Conservation (phyloP, 2,329 filamentous ascomycete genomes). For the Endocalyx cinctus region DNA sequence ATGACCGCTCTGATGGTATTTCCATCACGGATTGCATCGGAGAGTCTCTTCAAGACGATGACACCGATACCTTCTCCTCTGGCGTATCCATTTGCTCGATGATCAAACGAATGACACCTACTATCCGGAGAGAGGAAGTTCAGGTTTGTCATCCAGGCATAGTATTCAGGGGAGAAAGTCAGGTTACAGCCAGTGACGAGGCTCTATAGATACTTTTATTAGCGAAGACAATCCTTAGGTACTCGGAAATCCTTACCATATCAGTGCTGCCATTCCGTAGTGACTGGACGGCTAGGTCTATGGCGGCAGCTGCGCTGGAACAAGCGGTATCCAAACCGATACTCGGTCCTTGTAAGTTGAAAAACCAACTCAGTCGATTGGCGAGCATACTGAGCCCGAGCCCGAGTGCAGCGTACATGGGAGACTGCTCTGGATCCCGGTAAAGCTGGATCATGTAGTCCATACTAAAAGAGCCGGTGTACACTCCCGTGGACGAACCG, state of each 20-base stretch:
- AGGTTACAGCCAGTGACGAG: too few species aligned
- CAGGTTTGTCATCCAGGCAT: not conserved
- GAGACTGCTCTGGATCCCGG: not conserved
- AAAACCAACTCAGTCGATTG: not conserved
- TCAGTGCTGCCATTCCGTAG: not conserved
- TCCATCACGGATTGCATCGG: not conserved
- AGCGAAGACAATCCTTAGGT: not conserved
- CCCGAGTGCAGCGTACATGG: not conserved
- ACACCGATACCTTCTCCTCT: conserved; percentile 16
- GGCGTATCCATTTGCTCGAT: not conserved
- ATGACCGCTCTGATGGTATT: conserved; percentile 27
- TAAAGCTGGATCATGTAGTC: not conserved
- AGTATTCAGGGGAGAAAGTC: too few species aligned
- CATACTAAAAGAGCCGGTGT: not conserved
- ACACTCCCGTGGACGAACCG: not conserved
- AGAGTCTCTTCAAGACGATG: conserved; percentile 28
- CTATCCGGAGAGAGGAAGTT: not conserved
- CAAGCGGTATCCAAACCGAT: conserved; percentile 1
- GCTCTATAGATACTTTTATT: too few species aligned
- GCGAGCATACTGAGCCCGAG: not conserved
- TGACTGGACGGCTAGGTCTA: not conserved
- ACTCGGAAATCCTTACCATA: not conserved
- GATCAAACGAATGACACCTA: not conserved
- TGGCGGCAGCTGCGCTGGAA: not conserved
- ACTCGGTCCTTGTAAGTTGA: not conserved